phyloP scores from a whole-genome alignment of 192 early-diverging fungal species.

The Coemansia sp. region DNA sequence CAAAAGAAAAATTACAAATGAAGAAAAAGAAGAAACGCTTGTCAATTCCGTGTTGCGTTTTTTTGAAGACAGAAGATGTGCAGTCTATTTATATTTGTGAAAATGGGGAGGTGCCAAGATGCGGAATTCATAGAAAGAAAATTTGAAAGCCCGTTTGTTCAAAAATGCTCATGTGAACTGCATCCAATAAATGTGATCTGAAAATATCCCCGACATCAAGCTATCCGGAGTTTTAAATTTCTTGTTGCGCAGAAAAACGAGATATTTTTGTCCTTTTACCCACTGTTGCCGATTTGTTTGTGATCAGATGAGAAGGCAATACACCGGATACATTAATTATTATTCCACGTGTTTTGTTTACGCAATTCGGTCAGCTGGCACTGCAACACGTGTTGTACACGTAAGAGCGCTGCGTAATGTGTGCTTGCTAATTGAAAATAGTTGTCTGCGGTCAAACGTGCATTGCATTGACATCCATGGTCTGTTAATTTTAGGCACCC shows the following conservation, averaged over 20 bases:
- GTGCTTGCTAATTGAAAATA: no score
- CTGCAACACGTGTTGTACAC: no score
- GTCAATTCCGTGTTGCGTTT: constrained; percentile 1
- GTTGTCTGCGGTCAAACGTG: no score
- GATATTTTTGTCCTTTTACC: not conserved
- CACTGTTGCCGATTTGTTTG: not conserved
- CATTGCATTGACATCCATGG: no score
- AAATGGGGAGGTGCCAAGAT: not conserved
- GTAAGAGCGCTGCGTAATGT: no score
- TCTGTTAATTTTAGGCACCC: no score
- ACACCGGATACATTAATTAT: not conserved
- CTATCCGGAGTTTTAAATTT: constrained; percentile 3
- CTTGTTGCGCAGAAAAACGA: not conserved
- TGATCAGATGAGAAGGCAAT: constrained; percentile 1
- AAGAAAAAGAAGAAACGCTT: not conserved
- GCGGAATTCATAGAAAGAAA: not conserved
- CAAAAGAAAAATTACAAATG: not conserved
- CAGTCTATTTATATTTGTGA: constrained; percentile 10
- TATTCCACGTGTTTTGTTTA: constrained; percentile 1
- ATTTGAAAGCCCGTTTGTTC: constrained; percentile 1
- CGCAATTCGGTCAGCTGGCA: not conserved
- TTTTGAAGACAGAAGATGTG: not conserved
- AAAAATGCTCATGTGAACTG: constrained; percentile 1
- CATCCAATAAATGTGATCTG: constrained; percentile 5
- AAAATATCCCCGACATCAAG: not conserved